Evolutionary conservation across 129 eudicot genomes (phyloP), one percentile per base, ranked within the genome.

Genomic region (Glebionis coronaria): DNA sequence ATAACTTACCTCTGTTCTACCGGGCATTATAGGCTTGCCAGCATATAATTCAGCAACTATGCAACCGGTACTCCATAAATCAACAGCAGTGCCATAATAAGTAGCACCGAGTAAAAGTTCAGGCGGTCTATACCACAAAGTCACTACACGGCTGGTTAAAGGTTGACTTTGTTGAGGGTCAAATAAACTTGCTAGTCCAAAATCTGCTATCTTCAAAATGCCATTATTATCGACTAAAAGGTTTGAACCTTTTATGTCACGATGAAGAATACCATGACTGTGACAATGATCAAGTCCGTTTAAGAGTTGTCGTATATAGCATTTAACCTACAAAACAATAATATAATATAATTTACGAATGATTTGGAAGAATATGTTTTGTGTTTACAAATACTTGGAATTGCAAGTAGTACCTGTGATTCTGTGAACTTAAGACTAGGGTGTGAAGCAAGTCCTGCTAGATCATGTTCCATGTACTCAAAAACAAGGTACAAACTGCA

Each of bases 41-140:
- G 91, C 86, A 75, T 85, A 92, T 61, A 92, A 73, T 58, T 92
- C 98, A 44, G 91, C 98, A 61, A 92, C 85, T 58, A 92, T 88
- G 83, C 98, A 88, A 25, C 96, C 98, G 4, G 96, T 59, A 54
- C 98, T 92, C 98, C 98, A 92, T 60, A 92, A 82, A 82, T 92
- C 98, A 53, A 92, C 98, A 44, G 95, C 87, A 21, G 82, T 77
- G 49, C 95, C 84, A 65, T 92, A 92, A 63, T 78, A 78, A 16
- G 96, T 92, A 29, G 98, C 96, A 67, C 98, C 98, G 21, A 92
- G 95, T 66, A 92, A 76, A 46, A 92, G 95, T 74, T 92, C 98
- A 5, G 96, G 98, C 10, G 98, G 96, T 25, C 96, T 87, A 56
- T 92, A 92, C 98, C 98, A 92, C 38, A 92, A 84, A n/a, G 96